phyloP scores from a whole-genome alignment of 371 early-diverging fungal species.

The Hamiltosporidium tvaerminnensis region DNA sequence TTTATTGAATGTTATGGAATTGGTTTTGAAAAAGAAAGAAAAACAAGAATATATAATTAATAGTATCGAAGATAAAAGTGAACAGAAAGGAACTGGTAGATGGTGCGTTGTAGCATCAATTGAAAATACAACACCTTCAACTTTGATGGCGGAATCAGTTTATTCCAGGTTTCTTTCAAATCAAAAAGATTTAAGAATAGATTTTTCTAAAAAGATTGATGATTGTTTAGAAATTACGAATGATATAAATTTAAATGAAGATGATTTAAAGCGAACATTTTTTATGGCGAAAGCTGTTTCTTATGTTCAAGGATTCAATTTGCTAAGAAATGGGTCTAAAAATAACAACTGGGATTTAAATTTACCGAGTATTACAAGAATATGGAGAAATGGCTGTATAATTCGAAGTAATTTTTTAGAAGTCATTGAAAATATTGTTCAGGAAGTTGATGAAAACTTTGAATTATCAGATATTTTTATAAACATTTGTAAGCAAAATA shows the following conservation, averaged over 20 bases:
- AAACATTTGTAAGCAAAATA: constrained; percentile 75
- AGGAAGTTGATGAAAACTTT: constrained; percentile 59
- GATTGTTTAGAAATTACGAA: constrained; percentile 55
- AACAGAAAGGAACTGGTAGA: constrained; percentile 92
- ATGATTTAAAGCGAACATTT: constrained; percentile 64
- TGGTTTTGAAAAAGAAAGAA: constrained; percentile 69
- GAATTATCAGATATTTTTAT: constrained; percentile 69
- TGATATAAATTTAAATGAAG: constrained; percentile 28
- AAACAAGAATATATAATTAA: constrained; percentile 70
- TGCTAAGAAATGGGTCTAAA: constrained; percentile 78
- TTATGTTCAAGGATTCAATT: constrained; percentile 94
- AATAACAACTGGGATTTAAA: constrained; percentile 78
- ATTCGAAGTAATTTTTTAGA: constrained; percentile 77
- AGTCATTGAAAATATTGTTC: constrained; percentile 74
- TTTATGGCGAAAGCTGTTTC: constrained; percentile 87
- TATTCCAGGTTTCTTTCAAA: constrained; percentile 82
- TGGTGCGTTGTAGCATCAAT: constrained; percentile 85
- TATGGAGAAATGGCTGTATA: constrained; percentile 98
- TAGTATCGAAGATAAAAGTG: constrained; percentile 82
- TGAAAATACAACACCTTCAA: constrained; percentile 75
- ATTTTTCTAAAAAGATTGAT: constrained; percentile 64
- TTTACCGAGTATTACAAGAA: constrained; percentile 76
- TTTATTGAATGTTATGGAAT: constrained; percentile 78
- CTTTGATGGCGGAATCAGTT: constrained; percentile 87
- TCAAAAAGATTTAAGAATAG: constrained; percentile 73